These are phyloP conservation scores for Vaccinium vitisidaea DNA, from an alignment of 148 eudicot species.

Conservation along the genomic window DNA sequence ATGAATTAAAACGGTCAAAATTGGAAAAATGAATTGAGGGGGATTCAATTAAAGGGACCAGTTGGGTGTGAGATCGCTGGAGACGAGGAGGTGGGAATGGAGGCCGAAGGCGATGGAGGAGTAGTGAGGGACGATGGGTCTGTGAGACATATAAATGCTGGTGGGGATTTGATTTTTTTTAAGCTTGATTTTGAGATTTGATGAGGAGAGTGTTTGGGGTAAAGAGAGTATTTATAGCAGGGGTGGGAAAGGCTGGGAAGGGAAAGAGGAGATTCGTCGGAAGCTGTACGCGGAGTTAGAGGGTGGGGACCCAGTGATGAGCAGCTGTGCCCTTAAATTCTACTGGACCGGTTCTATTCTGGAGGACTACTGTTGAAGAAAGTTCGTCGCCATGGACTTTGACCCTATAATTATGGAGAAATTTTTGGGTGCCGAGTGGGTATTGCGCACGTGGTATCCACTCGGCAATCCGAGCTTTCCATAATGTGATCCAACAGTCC, in stretches of 20 bases:
- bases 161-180: no score
- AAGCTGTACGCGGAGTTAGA: not conserved
- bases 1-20: not conserved
- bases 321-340: not conserved
- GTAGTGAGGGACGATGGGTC: slow-evolving; percentile 45
- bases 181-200: not conserved
- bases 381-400: not conserved
- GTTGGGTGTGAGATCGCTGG: slow-evolving; percentile 22
- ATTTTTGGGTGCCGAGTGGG: no score
- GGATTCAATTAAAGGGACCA: slow-evolving; percentile 22
- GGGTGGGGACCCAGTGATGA: not conserved
- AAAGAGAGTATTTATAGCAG: not conserved
- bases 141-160: slow-evolving; percentile 81
- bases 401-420: not conserved
- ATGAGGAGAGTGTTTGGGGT: not conserved
- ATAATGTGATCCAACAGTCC: no score
- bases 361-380: not conserved
- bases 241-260: not conserved
- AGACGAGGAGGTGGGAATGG: slow-evolving; percentile 4
- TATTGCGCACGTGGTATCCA: no score
- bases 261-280: not conserved
- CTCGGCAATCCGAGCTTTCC: no score
- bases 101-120: slow-evolving; percentile 44
- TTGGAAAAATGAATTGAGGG: no score
- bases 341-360: not conserved